Base-by-base conservation (phyloP, 768 basidiomycete genomes). In the Tylopilus plumbeoviolaceoides region DNA sequence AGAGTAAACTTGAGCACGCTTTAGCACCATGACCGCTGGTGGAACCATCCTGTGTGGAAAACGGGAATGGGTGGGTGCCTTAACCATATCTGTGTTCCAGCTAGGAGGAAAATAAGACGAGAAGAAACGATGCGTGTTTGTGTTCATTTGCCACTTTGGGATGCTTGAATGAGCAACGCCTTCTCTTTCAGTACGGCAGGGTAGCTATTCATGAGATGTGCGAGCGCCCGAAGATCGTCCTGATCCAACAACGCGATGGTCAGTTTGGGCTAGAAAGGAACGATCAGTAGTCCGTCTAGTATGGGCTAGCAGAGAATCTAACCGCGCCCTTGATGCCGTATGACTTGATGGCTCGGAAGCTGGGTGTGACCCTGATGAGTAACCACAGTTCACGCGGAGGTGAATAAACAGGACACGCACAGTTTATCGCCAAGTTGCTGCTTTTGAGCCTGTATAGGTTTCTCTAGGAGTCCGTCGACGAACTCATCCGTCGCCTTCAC, bases 151-250 rank as follows among this genome's bases (percentile, higher is more conserved):
- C 66, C 48, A 36, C 60, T 54, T 46, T 68, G 62, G 23, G 65
- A 53, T 8, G 58, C 56, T 30, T 69, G 68, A 30, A 71, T 11
- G 5, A 63, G 63, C 42, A 75, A 54, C 11, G 73, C 83, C 72
- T 92, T 93, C 67, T 91, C 89, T 72, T 88, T 92, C 54, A 94
- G 75, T 2, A 92, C 79, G 8, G 81, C 71, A 11, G 89, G 87
- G 67, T 90, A 93, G 65, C 89, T 89, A 68, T 91, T 89, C 84
- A 91, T 85, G 40, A 95, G 78, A 66, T 91, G 89, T 7, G 89
- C 87, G 44, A 95, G 78, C 5, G 90, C 76, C 40, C 87, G 81
- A 21, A 95, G 78, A 63, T 95, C 92, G 54, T 94, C 93, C 60
- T 85, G 78, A 62, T 95, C 91, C 55, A 95, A 73, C 9, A 94